phyloP scores from a whole-genome alignment of 148 eudicot species.

The Selenicereus undatus region DNA sequence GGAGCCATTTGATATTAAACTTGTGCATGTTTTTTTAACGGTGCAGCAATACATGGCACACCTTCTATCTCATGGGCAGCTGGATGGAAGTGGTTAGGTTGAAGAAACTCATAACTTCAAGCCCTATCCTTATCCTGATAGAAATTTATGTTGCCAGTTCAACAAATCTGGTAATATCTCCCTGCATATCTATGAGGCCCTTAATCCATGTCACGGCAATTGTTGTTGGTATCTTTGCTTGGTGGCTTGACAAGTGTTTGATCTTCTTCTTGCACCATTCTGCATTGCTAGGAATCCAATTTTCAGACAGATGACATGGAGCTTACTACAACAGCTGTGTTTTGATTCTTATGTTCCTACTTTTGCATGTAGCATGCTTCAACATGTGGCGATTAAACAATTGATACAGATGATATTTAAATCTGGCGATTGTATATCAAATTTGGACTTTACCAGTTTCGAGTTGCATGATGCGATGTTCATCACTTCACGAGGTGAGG shows the following conservation, averaged over 20 bases:
- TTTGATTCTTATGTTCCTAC: no score
- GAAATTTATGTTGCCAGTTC: background rate
- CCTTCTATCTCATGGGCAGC: conserved; percentile 68
- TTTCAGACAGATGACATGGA: background rate
- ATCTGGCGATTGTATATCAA: background rate
- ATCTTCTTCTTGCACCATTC: background rate
- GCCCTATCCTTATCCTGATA: background rate
- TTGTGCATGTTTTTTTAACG: background rate
- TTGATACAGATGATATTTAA: background rate
- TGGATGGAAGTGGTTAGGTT: conserved; percentile 78
- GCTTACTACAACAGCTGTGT: background rate
- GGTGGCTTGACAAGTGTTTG: background rate
- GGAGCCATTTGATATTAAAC: background rate
- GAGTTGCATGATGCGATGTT: background rate
- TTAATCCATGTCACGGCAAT: background rate
- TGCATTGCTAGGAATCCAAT: background rate
- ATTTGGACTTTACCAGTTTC: background rate
- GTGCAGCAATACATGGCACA: conserved; percentile 89
- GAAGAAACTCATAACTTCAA: background rate
- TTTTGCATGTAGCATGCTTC: no score
- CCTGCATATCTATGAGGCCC: background rate
- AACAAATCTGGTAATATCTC: background rate
- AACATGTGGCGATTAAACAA: background rate
- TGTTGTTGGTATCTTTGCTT: background rate
- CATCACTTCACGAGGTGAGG: background rate